phyloP scores from a whole-genome alignment of 2,329 filamentous ascomycete species.

The Fusarium lyarnte region DNA sequence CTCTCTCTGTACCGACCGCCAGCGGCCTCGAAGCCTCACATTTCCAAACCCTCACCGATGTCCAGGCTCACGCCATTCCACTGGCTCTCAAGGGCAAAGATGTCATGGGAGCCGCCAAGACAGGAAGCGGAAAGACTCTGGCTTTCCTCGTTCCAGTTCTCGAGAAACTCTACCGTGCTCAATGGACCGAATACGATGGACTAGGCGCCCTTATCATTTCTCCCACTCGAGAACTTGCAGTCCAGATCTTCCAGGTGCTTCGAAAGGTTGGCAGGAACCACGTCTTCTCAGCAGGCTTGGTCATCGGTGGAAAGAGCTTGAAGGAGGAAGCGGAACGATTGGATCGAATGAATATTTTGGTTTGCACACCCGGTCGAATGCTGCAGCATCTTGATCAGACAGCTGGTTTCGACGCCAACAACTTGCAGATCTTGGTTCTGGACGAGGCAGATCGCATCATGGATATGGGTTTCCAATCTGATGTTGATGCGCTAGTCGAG shows the following conservation, averaged over 20 bases:
- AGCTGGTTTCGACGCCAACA: conserved; percentile 86
- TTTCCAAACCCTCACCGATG: conserved; percentile 89
- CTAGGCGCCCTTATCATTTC: conserved; percentile 92
- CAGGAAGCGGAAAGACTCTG: conserved; percentile 93
- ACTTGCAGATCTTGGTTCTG: conserved; percentile 90
- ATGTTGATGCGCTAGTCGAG: conserved; percentile 91
- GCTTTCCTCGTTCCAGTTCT: conserved; percentile 92
- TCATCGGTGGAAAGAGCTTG: conserved; percentile 93
- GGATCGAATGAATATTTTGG: conserved; percentile 93
- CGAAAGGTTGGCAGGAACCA: conserved; percentile 90
- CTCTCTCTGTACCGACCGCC: conserved; percentile 82
- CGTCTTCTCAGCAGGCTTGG: conserved; percentile 87
- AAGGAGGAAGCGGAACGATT: conserved; percentile 87
- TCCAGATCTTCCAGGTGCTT: conserved; percentile 96
- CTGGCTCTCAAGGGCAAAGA: conserved; percentile 86
- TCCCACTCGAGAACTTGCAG: conserved; percentile 92
- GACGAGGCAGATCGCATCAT: conserved; percentile 97
- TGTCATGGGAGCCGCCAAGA: conserved; percentile 94
- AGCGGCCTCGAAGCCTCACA: conserved; percentile 85
- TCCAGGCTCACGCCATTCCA: conserved; percentile 90
- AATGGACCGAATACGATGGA: conserved; percentile 91
- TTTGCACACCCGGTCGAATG: conserved; percentile 95
- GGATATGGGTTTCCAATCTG: conserved; percentile 94
- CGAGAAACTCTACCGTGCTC: conserved; percentile 88
- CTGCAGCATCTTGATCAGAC: conserved; percentile 96